Conservation (phyloP, 441 rosid species). For the Metrosideros polymorpha region DNA sequence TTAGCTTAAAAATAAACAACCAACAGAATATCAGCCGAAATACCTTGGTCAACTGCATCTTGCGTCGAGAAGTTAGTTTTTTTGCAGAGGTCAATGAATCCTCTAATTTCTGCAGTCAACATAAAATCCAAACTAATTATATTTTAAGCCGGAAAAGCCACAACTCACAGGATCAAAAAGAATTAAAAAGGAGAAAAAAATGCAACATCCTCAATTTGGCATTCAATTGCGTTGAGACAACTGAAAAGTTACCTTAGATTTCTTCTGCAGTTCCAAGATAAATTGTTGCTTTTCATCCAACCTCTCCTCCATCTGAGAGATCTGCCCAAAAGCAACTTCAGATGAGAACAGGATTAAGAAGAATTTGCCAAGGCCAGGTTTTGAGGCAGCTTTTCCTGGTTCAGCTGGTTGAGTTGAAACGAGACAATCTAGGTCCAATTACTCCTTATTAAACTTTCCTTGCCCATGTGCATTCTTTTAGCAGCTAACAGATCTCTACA, state of each 20-base stretch:
- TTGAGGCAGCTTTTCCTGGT: background rate
- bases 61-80: constrained; percentile 48
- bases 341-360: constrained; percentile 2
- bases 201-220: background rate
- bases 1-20: background rate
- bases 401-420: background rate
- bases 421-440: background rate
- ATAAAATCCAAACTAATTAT: constrained; percentile 14
- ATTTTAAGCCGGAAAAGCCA: background rate
- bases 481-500: background rate
- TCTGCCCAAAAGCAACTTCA: constrained; percentile 24
- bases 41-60: constrained; percentile 58
- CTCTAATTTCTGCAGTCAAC: constrained; percentile 57
- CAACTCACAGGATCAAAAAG: background rate
- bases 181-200: background rate
- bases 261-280: constrained; percentile 48
- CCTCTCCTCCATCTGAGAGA: constrained; percentile 36
- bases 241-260: constrained; percentile 36
- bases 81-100: constrained; percentile 53
- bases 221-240: background rate
- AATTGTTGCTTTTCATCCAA: constrained; percentile 34
- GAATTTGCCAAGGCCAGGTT: background rate
- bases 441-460: background rate
- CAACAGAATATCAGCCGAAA: background rate
- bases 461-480: background rate